Evolutionary conservation across 225 moss, liverwort and hornwort genomes (phyloP), one percentile per base, ranked within the genome.

Genomic region (Marchantia polymorpha): DNA sequence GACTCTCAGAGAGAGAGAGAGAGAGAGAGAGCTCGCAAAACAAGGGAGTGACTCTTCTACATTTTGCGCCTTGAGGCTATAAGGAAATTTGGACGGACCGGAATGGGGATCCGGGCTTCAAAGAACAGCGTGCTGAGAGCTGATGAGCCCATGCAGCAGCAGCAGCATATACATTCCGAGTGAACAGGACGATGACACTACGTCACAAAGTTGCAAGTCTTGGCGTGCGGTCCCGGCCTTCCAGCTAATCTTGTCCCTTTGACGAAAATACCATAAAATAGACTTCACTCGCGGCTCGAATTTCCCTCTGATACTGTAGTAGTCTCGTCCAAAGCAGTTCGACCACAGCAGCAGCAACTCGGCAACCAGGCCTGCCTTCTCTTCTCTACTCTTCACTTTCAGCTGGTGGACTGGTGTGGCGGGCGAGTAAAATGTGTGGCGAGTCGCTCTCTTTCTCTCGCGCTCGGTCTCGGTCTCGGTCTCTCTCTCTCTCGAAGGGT

Each of bases 191-290:
- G 46, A 69, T 47, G 46, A 48, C 64, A 4, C 69, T 69, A 69
- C 19, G 19, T 69, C 46, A 69, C 46, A 48, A 69, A 47, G 47
- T 69, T 69, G 69, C 47, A 6, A 30, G 46, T 69, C 69, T 69
- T 31, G 69, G 69, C 69, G 46, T 69, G 47, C 69, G 17, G 69
- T 48, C 47, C 69, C 20, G 12, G 30, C 67, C 39, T 69, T 69
- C 69, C 69, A 46, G 69, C 69, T 69, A 31, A 8, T 13, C 39
- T 20, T 47, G 47, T 69, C 46, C 69, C 47, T 69, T 47, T 10
- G 67, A 31, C 12, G 29, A n/a, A n/a, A n/a, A 31, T 67, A 31
- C 67, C 67, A 67, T 67, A 31, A 67, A 67, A 67, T 67, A 67
- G 31, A 30, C 67, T 22, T 31, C 27, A 65, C 8, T 27, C 65